These are phyloP conservation scores for Talaromyces atroroseus DNA, from an alignment of 2,329 filamentous ascomycete species.

Conservation along the genomic window DNA sequence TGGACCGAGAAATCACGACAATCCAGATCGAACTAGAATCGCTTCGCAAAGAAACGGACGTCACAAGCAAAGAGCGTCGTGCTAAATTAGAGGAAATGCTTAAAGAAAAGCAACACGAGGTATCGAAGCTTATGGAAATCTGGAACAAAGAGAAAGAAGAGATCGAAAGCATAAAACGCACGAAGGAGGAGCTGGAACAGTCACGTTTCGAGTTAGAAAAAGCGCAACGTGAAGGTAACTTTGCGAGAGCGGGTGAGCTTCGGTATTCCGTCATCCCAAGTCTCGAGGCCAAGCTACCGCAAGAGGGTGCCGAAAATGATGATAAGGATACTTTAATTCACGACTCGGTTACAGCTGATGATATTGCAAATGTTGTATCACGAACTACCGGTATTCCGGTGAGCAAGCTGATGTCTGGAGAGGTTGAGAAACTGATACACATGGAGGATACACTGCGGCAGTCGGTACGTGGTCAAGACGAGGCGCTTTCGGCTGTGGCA, in stretches of 20 bases:
- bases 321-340: constrained; percentile 65
- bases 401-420: constrained; percentile 83
- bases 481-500: constrained; percentile 83
- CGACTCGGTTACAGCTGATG: constrained; percentile 90
- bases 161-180: constrained; percentile 79
- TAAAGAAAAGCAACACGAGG: constrained; percentile 71
- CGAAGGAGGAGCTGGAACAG: constrained; percentile 81
- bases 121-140: constrained; percentile 65
- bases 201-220: constrained; percentile 80
- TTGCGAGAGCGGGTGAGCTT: constrained; percentile 82
- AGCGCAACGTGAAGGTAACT: constrained; percentile 82
- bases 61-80: constrained; percentile 78
- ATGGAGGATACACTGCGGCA: constrained; percentile 88
- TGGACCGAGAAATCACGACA: constrained; percentile 94
- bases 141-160: constrained; percentile 89
- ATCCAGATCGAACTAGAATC: constrained; percentile 96
- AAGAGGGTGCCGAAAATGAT: constrained; percentile 56
- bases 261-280: constrained; percentile 81
- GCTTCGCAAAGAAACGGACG: constrained; percentile 85
- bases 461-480: constrained; percentile 86
- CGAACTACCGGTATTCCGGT: constrained; percentile 89
- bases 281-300: constrained; percentile 72
- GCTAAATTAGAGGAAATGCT: constrained; percentile 78
- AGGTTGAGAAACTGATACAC: constrained; percentile 87
- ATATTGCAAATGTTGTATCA: constrained; percentile 88